A percentile compares a stretch with the other conserved stretches of the same genome.
Evolutionary conservation across 139 green algal species (phyloP).

Genomic region (Raphidocelis subcapitata): DNA sequence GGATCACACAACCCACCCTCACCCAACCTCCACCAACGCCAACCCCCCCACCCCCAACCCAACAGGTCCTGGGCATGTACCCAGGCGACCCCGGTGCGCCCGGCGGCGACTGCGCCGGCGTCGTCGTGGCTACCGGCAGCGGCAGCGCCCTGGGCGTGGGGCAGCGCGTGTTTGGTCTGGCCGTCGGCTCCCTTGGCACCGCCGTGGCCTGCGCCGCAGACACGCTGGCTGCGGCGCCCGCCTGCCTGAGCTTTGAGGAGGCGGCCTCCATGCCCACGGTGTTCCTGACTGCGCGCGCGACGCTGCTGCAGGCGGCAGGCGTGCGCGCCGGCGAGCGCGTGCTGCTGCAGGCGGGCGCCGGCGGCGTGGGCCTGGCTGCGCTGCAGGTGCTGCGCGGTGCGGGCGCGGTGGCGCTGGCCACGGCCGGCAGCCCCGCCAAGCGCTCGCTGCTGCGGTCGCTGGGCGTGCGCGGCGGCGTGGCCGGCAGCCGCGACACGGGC

Average conservation of each 20-base stretch:
- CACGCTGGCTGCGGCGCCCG: constrained; percentile 64
- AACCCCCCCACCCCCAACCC: constrained; percentile 36
- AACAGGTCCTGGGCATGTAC: constrained; percentile 81
- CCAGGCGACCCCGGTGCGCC: constrained; percentile 80
- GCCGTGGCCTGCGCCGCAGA: constrained; percentile 45
- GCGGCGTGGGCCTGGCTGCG: constrained; percentile 77
- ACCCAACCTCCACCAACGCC: constrained; percentile 33
- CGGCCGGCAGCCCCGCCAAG: constrained; percentile 73
- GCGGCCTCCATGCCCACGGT: constrained; percentile 79
- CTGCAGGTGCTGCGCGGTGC: constrained; percentile 52
- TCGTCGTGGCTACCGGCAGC: constrained; percentile 40
- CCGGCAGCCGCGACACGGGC: constrained; percentile 61
- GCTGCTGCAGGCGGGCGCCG: constrained; percentile 74
- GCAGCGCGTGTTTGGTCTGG: constrained; percentile 77
- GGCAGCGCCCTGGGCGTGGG: constrained; percentile 29
- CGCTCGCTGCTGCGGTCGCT: constrained; percentile 59
- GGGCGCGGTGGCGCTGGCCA: constrained; percentile 51
- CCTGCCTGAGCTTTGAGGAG: constrained; percentile 63
- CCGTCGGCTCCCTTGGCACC: constrained; percentile 68
- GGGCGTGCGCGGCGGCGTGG: constrained; percentile 42
- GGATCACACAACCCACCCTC: too few species aligned
- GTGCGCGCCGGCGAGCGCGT: constrained; percentile 40
- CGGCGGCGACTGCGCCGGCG: constrained; percentile 66
- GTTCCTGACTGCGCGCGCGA: constrained; percentile 76
- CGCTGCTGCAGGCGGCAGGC: constrained; percentile 38